Percentiles rank a stretch among this genome's conserved stretches.
These are phyloP conservation scores for Hyaloscypha hepaticicola DNA, from an alignment of 495 filamentous ascomycete species.

Conservation along the genomic window DNA sequence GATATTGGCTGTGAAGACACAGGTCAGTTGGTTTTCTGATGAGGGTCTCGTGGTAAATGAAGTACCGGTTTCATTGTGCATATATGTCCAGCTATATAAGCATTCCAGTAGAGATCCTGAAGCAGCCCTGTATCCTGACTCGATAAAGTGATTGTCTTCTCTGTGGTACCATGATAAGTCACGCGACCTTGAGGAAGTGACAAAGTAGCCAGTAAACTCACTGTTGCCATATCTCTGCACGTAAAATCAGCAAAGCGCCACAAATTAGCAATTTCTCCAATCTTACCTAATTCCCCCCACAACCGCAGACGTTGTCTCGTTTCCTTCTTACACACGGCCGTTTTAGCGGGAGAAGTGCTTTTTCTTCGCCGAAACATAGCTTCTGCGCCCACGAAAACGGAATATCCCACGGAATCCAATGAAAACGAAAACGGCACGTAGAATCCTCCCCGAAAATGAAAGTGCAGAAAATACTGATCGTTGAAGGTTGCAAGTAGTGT, in stretches of 20 bases:
- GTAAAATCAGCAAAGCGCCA: conserved; percentile 8
- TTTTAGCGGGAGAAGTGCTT: conserved; percentile 14
- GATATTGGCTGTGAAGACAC: conserved; percentile 45
- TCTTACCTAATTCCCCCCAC: conserved; percentile 16
- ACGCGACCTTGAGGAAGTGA: background rate
- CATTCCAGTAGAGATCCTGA: conserved; percentile 35
- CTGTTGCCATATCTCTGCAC: conserved; percentile 18
- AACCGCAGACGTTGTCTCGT: conserved; percentile 2
- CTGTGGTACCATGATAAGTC: conserved; percentile 2
- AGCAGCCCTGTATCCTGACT: conserved; percentile 14
- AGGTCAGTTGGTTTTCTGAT: background rate
- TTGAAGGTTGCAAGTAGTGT: background rate
- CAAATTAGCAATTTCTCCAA: background rate
- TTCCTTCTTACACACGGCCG: conserved; percentile 2
- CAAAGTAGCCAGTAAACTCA: conserved; percentile 10
- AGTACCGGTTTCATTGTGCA: conserved; percentile 44
- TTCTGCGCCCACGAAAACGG: background rate
- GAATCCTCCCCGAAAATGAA: background rate
- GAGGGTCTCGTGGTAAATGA: background rate
- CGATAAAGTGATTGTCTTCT: conserved; percentile 17
- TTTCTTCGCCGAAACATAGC: conserved; percentile 14
- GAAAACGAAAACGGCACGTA: conserved; percentile 2
- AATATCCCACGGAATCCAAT: background rate
- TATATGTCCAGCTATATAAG: conserved; percentile 39
- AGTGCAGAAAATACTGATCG: background rate